Evolutionary conservation across 345 rosid genomes (phyloP).

Genomic region (Conringia planisiliqua): DNA sequence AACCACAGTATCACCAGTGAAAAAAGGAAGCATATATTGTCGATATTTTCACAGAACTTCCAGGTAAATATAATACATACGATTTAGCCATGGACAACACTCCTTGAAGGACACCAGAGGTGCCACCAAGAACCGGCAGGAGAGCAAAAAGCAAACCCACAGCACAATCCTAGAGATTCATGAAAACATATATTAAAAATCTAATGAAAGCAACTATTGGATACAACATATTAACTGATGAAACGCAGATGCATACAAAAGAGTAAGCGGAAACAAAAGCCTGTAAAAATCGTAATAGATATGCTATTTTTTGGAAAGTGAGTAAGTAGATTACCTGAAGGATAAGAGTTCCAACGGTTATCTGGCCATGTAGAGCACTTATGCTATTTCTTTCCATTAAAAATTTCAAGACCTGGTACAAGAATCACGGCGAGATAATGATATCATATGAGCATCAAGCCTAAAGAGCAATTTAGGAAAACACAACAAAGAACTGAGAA

Average conservation of each 20-base stretch:
- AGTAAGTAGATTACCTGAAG: conserved; percentile 57
- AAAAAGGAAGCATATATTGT: conserved; percentile 1
- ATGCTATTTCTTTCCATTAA: conserved; percentile 82
- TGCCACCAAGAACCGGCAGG: conserved; percentile 93
- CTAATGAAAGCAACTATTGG: not conserved
- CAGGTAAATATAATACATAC: conserved; percentile 39
- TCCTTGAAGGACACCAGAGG: conserved; percentile 86
- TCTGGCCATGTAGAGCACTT: conserved; percentile 82
- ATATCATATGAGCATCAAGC: not conserved
- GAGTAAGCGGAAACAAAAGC: not conserved
- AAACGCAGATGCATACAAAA: not conserved
- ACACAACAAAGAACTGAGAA: not conserved
- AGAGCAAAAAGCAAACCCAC: conserved; percentile 92
- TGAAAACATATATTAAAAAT: conserved; percentile 1
- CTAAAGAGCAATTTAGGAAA: conserved; percentile 9
- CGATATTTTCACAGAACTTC: not conserved
- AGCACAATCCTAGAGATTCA: conserved; percentile 70
- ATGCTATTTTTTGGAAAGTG: not conserved
- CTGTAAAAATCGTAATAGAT: not conserved
- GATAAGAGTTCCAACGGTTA: conserved; percentile 85
- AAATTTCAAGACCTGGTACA: conserved; percentile 73
- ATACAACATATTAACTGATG: conserved; percentile 4
- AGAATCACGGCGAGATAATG: conserved; percentile 6
- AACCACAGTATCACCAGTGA: not conserved
- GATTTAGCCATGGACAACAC: conserved; percentile 78